Evolutionary conservation across 139 green algal species (phyloP), one percentile per base, ranked within the genome.

Genomic region (Auxenochlorella protothecoides): DNA sequence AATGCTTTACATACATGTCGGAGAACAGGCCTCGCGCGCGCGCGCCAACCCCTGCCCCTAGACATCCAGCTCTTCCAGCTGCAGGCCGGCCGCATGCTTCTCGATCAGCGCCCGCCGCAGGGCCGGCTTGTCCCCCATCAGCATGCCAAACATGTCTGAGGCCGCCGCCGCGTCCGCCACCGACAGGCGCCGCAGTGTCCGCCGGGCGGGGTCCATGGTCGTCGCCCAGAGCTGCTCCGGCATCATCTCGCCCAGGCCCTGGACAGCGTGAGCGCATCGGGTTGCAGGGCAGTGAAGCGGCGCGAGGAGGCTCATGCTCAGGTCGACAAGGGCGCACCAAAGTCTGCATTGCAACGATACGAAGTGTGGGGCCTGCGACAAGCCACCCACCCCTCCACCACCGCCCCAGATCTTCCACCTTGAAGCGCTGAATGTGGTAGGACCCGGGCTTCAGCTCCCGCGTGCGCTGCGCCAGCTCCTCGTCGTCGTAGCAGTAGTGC

Each of bases 181-280:
- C 2, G 76, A 92, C 11, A 93, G 71, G 12, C 80, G 79, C 68
- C 81, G 79, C 71, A 96, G 79, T 13, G 69, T 89, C 68, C 93
- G 82, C 0, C 71, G 87, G 6, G 72, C 76, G 2, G 95, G 95
- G 85, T 98, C 87, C 44, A 99, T 74, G 2, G 95, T 99, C 2
- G 95, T 99, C 7, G 85, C 69, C 95, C 94, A 98, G 59, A 99
- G 89, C 87, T 98, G 92, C 78, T 95, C 76, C 9, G 95, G 93
- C 93, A 97, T 98, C 95, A 99, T 99, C 86, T 99, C 95, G 4
- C 94, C 94, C 66, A 98, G 81, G 12, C 93, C 87, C 77, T 85
- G 74, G 27, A 44, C 27, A 44, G 27, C 27, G 27, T 44, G 27
- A 44, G 27, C 27, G 27, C 27, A 44, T 44, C 27, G 27, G 27